phyloP scores from a whole-genome alignment of 2,329 filamentous ascomycete species.

The Aaosphaeria pasadenensis region DNA sequence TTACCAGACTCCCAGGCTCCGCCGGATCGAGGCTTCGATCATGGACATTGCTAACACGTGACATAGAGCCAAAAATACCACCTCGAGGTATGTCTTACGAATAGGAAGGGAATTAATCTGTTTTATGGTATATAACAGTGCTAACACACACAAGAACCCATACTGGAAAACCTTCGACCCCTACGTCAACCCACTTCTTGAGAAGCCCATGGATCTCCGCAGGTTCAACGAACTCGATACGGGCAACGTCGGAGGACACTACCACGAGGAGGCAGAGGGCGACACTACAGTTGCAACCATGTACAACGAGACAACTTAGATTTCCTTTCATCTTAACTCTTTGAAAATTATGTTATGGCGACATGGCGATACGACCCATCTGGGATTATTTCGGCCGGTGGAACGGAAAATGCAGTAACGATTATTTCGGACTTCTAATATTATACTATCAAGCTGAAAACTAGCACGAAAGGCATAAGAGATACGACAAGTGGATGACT shows the following conservation, averaged over 20 bases:
- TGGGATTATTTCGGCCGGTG: no score
- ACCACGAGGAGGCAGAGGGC: conserved; percentile 16
- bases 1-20: conserved; percentile 7
- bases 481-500: no score
- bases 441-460: no score
- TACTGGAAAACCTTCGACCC: conserved; percentile 77
- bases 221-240: conserved; percentile 66
- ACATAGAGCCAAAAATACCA: conserved; percentile 42
- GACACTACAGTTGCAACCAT: conserved; percentile 7
- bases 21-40: background rate
- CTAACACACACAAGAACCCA: conserved; percentile 48
- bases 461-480: no score
- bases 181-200: conserved; percentile 67
- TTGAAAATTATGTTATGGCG: no score
- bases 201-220: conserved; percentile 66
- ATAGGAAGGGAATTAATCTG: background rate
- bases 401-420: no score
- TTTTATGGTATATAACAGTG: background rate
- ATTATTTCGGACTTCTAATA: no score
- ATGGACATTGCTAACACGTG: conserved; percentile 4
- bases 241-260: conserved; percentile 14
- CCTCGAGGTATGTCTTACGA: conserved; percentile 25
- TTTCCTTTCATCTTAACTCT: background rate
- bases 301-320: conserved; percentile 6
- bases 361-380: no score